A percentile compares a stretch with the other conserved stretches of the same genome.
phyloP scores from a whole-genome alignment of 345 rosid genomes.

The Lumnitzera racemosa region DNA sequence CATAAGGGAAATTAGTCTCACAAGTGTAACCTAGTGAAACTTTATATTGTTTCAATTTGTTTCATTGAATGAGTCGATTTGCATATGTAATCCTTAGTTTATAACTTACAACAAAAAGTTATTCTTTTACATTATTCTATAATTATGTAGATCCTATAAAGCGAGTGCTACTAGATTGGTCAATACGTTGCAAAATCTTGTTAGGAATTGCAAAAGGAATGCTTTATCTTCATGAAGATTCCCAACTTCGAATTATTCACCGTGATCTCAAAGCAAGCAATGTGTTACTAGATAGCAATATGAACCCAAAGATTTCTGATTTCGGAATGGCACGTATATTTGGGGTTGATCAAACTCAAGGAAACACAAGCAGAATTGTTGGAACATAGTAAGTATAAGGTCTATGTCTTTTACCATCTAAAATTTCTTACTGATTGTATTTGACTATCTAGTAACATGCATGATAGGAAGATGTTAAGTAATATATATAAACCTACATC shows the following conservation, averaged over 20 bases:
- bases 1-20: no score
- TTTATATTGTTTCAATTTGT: background rate
- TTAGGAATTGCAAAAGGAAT: conserved; percentile 29
- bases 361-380: conserved; percentile 16
- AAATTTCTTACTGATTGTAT: no score
- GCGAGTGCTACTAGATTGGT: conserved; percentile 12
- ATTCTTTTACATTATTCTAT: background rate
- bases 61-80: background rate
- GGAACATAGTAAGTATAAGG: conserved; percentile 25
- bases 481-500: no score
- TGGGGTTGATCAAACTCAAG: conserved; percentile 14
- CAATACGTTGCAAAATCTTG: conserved; percentile 13
- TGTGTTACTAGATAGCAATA: conserved; percentile 19
- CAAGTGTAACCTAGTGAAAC: no score
- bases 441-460: no score
- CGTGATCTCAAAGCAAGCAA: conserved; percentile 28
- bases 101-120: background rate
- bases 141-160: background rate
- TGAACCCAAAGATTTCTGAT: conserved; percentile 33
- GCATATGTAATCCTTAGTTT: background rate
- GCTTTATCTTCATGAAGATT: conserved; percentile 30
- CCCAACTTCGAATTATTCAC: conserved; percentile 24
- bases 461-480: no score
- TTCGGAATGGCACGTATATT: conserved; percentile 30
- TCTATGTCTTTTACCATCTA: no score